Percentiles rank a stretch among this genome's conserved stretches.
Conservation (phyloP, 768 basidiomycete genomes). For the Trichaptum fuscoviolaceum region DNA sequence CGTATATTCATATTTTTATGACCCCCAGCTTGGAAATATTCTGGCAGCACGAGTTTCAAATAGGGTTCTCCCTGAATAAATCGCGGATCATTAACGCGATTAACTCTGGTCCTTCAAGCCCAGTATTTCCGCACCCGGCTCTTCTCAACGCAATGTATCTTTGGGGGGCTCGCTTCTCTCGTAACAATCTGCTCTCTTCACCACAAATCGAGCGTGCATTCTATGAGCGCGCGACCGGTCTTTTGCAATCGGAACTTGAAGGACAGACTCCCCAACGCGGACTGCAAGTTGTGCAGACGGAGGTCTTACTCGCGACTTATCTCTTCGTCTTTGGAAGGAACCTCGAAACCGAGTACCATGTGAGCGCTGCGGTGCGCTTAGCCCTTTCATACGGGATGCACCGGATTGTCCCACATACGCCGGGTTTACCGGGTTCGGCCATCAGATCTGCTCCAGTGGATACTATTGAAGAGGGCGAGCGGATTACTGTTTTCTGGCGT, state of each 20-base stretch:
- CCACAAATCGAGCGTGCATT: not conserved
- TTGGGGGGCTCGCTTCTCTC: slow-evolving; percentile 48
- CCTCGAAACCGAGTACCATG: slow-evolving; percentile 27
- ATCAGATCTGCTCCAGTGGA: slow-evolving; percentile 18
- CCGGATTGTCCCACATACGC: slow-evolving; percentile 28
- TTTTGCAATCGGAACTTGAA: not conserved
- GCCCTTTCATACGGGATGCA: slow-evolving; percentile 44
- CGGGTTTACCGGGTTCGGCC: slow-evolving; percentile 4
- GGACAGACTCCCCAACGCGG: not conserved
- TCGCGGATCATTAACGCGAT: not conserved
- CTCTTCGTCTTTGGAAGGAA: slow-evolving; percentile 22
- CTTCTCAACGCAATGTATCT: slow-evolving; percentile 46
- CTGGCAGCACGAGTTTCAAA: not conserved
- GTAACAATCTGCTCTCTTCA: not conserved
- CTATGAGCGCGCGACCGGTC: not conserved
- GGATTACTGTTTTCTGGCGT: slow-evolving; percentile 35
- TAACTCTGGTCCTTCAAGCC: not conserved
- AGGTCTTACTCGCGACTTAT: slow-evolving; percentile 27
- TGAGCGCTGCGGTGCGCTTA: slow-evolving; percentile 29
- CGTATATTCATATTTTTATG: not conserved
- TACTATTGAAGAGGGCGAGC: slow-evolving; percentile 31
- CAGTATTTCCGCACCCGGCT: slow-evolving; percentile 38
- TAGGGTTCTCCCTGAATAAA: slow-evolving; percentile 2
- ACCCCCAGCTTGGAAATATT: not conserved
- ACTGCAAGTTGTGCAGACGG: slow-evolving; percentile 24